Base-by-base conservation (phyloP, 1,284 basidiomycete genomes). In the Ustilago lituana region DNA sequence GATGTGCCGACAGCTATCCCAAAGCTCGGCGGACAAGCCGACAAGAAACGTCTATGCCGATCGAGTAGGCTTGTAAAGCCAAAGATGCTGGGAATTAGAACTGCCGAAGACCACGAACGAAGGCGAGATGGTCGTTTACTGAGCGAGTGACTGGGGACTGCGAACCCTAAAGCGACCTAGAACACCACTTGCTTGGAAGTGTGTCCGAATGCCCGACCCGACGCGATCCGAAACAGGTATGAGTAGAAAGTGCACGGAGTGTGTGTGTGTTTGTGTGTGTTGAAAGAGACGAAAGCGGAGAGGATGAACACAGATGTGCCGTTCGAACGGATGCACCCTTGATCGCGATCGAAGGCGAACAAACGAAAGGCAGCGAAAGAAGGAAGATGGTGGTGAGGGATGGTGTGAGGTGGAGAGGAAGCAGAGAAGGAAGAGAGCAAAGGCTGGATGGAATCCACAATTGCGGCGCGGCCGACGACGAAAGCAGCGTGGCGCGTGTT, bases 271-370 rank as follows among this genome's bases (percentile, higher is more conserved):
- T n/a, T n/a, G n/a, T n/a, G 17, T 11, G 5, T 19, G 29, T 37
- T 10, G 31, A 27, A 36, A 22, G n/a, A n/a, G n/a, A n/a, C n/a
- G n/a, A n/a, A 22, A 49, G 27, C 19, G 31, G 17, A 31, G 37
- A 31, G 32, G 35, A 26, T n/a, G n/a, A n/a, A n/a, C 27, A 20
- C 23, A 24, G 43, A 27, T 19, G 36, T 50, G 49, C 33, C n/a
- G 32, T 14, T 43, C 31, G 39, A n/a, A 37, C 49, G 31, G 32
- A 43, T 26, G 39, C 49, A 41, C 49, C 20, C 49, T 38, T 43
- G 15, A 32, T 31, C 48, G 38, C 39, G 32, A 51, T 51, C 48
- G 40, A 44, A 26, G 33, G 8, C 12, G 17, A 20, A 20, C 14
- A 35, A 5, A n/a, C 23, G 41, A 24, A 45, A 17, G 32, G 41